phyloP scores from a whole-genome alignment of 768 basidiomycete species.

The Gyrodon lividus region DNA sequence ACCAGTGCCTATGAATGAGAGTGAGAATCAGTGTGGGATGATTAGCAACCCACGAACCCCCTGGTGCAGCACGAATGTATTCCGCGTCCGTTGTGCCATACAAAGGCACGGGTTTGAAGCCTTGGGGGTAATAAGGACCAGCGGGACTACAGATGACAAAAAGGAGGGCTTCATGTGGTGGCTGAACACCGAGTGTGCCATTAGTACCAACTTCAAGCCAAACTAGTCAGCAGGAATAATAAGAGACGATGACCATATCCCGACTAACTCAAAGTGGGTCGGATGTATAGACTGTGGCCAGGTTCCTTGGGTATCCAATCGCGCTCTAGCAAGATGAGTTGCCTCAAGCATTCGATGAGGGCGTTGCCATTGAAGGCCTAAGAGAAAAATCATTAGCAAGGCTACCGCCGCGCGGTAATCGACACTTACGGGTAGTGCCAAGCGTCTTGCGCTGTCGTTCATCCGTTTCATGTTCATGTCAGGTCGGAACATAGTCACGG shows the following conservation, averaged over 20 bases:
- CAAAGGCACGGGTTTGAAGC: constrained; percentile 90
- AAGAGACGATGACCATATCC: background rate
- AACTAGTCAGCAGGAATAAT: constrained; percentile 5
- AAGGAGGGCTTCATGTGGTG: constrained; percentile 66
- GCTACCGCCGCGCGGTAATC: background rate
- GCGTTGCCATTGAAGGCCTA: constrained; percentile 79
- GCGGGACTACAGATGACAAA: constrained; percentile 62
- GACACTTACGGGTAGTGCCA: constrained; percentile 68
- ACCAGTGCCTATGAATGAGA: constrained; percentile 59
- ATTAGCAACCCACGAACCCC: constrained; percentile 45
- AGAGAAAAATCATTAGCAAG: constrained; percentile 3
- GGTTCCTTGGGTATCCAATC: constrained; percentile 89
- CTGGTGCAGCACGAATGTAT: constrained; percentile 81
- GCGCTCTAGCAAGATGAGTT: constrained; percentile 78
- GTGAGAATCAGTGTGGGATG: constrained; percentile 6
- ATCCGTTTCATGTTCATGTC: constrained; percentile 98
- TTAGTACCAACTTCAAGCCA: constrained; percentile 64
- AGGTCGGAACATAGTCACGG: constrained; percentile 84
- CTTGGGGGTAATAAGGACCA: constrained; percentile 81
- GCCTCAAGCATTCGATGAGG: constrained; percentile 77
- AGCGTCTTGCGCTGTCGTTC: constrained; percentile 77
- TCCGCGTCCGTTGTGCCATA: constrained; percentile 68
- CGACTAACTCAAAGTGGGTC: constrained; percentile 65
- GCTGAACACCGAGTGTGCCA: constrained; percentile 46
- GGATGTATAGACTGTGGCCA: constrained; percentile 90